Conservation (phyloP, 257 asterid species). For the Datura wrightii region DNA sequence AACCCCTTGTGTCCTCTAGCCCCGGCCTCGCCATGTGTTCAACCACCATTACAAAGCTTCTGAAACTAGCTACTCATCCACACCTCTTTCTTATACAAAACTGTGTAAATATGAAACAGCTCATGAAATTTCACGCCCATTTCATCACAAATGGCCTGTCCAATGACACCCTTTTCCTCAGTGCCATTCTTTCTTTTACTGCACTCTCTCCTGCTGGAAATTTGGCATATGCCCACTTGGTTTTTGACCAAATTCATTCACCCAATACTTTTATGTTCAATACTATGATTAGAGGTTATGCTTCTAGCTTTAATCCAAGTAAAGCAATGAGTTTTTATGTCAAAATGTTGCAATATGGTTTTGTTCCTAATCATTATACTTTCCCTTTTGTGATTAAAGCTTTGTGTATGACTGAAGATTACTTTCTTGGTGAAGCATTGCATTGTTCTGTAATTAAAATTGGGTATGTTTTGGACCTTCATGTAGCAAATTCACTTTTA, state of each 20-base stretch:
- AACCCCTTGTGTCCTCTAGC: not conserved
- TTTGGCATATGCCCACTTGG: constrained; percentile 31
- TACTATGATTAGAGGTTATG: constrained; percentile 44
- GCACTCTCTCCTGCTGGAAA: constrained; percentile 36
- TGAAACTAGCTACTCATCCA: constrained; percentile 28
- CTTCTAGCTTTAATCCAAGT: not conserved
- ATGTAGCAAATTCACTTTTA: constrained; percentile 41
- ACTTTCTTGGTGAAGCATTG: constrained; percentile 25
- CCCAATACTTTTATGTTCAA: constrained; percentile 39
- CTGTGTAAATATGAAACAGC: constrained; percentile 33
- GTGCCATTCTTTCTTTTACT: constrained; percentile 35
- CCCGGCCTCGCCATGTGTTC: constrained; percentile 10
- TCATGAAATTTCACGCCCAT: constrained; percentile 36
- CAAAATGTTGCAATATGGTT: constrained; percentile 30
- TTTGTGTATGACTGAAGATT: not conserved
- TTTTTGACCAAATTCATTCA: constrained; percentile 30
- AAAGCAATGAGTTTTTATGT: constrained; percentile 32
- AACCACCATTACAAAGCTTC: constrained; percentile 25
- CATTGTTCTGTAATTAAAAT: constrained; percentile 37
- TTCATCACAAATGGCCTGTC: constrained; percentile 36
- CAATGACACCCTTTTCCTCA: constrained; percentile 29
- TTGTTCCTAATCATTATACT: constrained; percentile 38
- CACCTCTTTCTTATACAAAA: constrained; percentile 33
- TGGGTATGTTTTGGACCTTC: constrained; percentile 41
- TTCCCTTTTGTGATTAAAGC: constrained; percentile 45